Evolutionary conservation across 106 monocot genomes (phyloP), one percentile per base, ranked within the genome.

Genomic region (Chionographis japonica): DNA sequence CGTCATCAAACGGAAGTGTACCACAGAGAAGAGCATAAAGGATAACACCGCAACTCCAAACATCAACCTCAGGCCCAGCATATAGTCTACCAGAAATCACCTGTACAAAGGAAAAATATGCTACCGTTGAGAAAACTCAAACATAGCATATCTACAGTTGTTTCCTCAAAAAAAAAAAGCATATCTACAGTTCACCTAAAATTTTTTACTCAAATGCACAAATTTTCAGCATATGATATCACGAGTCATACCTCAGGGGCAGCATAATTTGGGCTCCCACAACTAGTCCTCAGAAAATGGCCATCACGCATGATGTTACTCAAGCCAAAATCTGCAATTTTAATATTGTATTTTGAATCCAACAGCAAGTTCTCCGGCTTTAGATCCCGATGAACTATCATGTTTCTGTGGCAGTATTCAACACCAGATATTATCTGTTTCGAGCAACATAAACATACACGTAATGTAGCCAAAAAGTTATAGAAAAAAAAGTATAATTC

Each of bases 11-110:
- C 46, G 81, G 81, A 77, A 82, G 81, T 49, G 71, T 82, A 9
- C 81, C 81, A 73, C 81, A 82, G 19, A 82, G 72, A 64, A 82
- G 81, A 62, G 81, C 81, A 67, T 82, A 82, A 6, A 82, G 72
- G 53, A 73, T 73, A 58, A 82, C 77, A 60, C 81, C 81, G 68
- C 76, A 81, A 55, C 76, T 81, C 81, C 81, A 81, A 54, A 76
- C 76, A 76, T 82, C 81, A 51, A 82, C 73, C 56, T 82, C 81
- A 55, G 81, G 77, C 12, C 81, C 81, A 68, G 81, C 77, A 73
- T 77, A 82, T 27, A 77, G 43, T 73, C 68, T 71, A 37, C 77
- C 77, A 62, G 81, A 77, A 14, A 77, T 82, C 12, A 77, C 73
- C 81, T 82, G 53, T 2, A 40, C 15, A 79, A 51, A 41, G 38